phyloP scores from a whole-genome alignment of 1,284 basidiomycete genomes.

The Vanrija sp. region DNA sequence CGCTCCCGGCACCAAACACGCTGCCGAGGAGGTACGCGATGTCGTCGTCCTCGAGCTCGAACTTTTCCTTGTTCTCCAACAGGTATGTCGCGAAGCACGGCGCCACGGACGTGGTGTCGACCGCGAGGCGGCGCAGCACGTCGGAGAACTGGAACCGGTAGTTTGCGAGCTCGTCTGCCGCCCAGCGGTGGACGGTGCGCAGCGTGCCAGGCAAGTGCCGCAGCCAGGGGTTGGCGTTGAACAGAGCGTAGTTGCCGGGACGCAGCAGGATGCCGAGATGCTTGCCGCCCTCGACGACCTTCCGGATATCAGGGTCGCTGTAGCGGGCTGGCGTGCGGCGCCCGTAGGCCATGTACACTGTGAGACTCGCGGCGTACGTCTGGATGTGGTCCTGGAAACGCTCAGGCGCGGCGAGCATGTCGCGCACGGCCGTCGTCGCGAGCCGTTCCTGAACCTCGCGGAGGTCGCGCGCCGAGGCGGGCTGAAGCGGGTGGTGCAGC shows the following conservation, averaged over 20 bases:
- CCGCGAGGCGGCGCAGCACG: conserved; percentile 54
- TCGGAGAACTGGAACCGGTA: conserved; percentile 55
- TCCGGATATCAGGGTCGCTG: conserved; percentile 58
- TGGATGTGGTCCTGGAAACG: conserved; percentile 54
- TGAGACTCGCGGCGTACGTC: conserved; percentile 62
- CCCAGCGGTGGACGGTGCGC: conserved; percentile 54
- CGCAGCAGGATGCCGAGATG: conserved; percentile 55
- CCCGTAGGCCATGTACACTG: conserved; percentile 64
- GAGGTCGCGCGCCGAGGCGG: conserved; percentile 53
- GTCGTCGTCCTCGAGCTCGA: conserved; percentile 10
- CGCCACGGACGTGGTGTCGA: not conserved
- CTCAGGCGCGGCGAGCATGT: conserved; percentile 55
- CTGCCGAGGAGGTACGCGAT: conserved; percentile 19
- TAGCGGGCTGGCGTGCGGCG: conserved; percentile 55
- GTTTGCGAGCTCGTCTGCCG: conserved; percentile 58
- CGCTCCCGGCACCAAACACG: conserved; percentile 12
- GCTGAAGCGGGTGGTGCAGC: conserved; percentile 57
- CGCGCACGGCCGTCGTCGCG: conserved; percentile 55
- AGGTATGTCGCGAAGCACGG: conserved; percentile 9
- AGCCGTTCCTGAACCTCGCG: conserved; percentile 53
- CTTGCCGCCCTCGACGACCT: conserved; percentile 54
- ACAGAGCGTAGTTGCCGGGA: conserved; percentile 58
- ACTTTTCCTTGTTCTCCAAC: not conserved
- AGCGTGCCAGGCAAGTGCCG: conserved; percentile 60
- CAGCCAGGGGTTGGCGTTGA: conserved; percentile 58